A percentile compares a stretch with the other conserved stretches of the same genome.
phyloP scores from a whole-genome alignment of 2,329 filamentous ascomycete species.

The Microcyclospora pomicola region DNA sequence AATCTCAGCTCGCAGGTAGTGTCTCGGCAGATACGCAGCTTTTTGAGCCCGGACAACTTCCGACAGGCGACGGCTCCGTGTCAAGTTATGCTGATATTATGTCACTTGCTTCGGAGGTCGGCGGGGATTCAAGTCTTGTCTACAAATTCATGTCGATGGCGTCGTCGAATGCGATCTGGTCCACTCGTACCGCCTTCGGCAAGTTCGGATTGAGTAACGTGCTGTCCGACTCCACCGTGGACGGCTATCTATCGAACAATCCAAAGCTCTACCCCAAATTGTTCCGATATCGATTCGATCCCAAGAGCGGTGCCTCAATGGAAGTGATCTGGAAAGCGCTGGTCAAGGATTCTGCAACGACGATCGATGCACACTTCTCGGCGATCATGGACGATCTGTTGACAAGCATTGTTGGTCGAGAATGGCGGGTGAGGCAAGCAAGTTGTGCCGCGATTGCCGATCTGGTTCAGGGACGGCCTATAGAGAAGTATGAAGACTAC shows the following conservation, averaged over 20 bases:
- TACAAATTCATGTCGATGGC: conserved; percentile 98
- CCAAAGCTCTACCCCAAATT: conserved; percentile 92
- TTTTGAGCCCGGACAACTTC: conserved; percentile 80
- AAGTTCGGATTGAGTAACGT: conserved; percentile 86
- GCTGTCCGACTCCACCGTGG: conserved; percentile 64
- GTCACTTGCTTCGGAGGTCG: conserved; percentile 86
- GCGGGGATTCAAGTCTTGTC: conserved; percentile 74
- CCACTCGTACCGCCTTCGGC: conserved; percentile 89
- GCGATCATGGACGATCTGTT: conserved; percentile 79
- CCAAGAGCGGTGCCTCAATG: conserved; percentile 93
- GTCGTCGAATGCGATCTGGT: conserved; percentile 92
- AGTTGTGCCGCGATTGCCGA: conserved; percentile 84
- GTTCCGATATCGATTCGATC: conserved; percentile 88
- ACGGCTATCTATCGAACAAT: conserved; percentile 59
- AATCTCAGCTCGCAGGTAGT: conserved; percentile 54
- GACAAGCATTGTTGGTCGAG: conserved; percentile 71
- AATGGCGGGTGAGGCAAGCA: conserved; percentile 88
- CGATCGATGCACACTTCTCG: conserved; percentile 71
- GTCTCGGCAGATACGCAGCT: conserved; percentile 85
- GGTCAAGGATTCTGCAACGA: conserved; percentile 72
- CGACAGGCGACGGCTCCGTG: conserved; percentile 79
- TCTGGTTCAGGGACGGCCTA: conserved; percentile 63
- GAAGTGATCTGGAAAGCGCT: conserved; percentile 93
- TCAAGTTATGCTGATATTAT: conserved; percentile 98
- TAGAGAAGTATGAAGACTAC: conserved; percentile 60